A percentile compares a stretch with the other conserved stretches of the same genome.
These are phyloP conservation scores for Papiliotrema terrestris DNA, from an alignment of 1,284 basidiomycete species.

Conservation along the genomic window DNA sequence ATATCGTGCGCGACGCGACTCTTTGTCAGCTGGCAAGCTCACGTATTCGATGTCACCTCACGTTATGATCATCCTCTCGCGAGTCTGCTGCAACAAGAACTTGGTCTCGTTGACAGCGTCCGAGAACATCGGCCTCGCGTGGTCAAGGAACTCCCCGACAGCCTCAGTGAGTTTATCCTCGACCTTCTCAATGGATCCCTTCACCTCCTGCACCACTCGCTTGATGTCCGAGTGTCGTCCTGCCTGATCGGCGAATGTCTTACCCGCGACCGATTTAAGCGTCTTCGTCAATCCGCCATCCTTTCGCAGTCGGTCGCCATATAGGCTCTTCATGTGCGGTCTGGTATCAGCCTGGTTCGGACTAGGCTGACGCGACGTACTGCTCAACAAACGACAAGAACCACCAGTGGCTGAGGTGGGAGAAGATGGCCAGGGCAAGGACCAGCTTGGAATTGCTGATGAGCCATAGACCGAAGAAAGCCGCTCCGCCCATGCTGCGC, in stretches of 20 bases:
- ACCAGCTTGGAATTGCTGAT: constrained; percentile 87
- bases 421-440: constrained; percentile 74
- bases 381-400: constrained; percentile 83
- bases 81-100: constrained; percentile 81
- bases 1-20: constrained; percentile 80
- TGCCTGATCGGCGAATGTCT: constrained; percentile 57
- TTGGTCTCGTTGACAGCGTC: constrained; percentile 90
- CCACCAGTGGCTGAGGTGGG: constrained; percentile 85
- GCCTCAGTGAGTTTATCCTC: constrained; percentile 85
- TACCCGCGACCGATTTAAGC: constrained; percentile 80
- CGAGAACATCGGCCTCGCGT: constrained; percentile 63
- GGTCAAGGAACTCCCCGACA: constrained; percentile 87
- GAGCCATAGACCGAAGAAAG: constrained; percentile 88
- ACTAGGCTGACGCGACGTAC: constrained; percentile 53
- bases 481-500: constrained; percentile 83
- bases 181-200: constrained; percentile 90
- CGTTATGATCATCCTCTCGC: constrained; percentile 85
- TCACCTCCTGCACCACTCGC: constrained; percentile 81
- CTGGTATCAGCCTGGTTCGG: constrained; percentile 49
- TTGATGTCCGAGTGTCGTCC: constrained; percentile 69
- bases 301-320: constrained; percentile 85
- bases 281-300: constrained; percentile 97
- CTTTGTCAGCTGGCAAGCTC: background rate
- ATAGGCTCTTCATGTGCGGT: constrained; percentile 94
- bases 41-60: constrained; percentile 49